Evolutionary conservation across 768 basidiomycete species (phyloP).

Genomic region (Kwoniella pini): DNA sequence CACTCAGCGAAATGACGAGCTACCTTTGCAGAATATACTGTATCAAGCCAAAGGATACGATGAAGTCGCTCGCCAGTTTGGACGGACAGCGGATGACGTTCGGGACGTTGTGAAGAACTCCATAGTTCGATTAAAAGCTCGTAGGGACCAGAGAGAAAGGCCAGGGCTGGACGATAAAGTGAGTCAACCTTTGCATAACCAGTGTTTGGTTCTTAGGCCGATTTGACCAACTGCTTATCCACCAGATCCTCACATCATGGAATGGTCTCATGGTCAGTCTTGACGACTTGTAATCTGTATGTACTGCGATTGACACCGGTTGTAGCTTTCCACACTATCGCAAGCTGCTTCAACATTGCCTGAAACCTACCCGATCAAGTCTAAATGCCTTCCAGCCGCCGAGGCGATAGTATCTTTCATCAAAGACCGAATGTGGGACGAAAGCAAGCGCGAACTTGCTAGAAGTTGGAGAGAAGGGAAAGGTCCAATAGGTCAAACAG

Average conservation of each 20-base stretch:
- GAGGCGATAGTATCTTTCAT: conserved; percentile 35
- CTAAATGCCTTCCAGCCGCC: conserved; percentile 19
- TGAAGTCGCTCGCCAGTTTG: conserved; percentile 25
- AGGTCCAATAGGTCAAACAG: conserved; percentile 56
- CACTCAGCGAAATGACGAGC: conserved; percentile 54
- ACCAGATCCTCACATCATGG: conserved; percentile 55
- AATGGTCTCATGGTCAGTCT: conserved; percentile 57
- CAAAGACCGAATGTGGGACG: conserved; percentile 39
- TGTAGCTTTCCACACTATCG: conserved; percentile 39
- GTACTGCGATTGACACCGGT: neutral
- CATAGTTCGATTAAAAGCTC: no score
- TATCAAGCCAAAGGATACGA: conserved; percentile 26
- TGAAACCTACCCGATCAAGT: conserved; percentile 27
- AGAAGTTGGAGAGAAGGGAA: conserved; percentile 56
- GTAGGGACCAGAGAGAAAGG: conserved; percentile 54
- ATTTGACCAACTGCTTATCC: neutral
- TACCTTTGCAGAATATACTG: conserved; percentile 46
- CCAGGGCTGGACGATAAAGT: conserved; percentile 58
- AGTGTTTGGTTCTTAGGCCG: neutral
- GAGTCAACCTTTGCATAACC: neutral
- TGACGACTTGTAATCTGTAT: neutral
- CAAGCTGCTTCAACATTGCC: conserved; percentile 32
- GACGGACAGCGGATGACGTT: no score
- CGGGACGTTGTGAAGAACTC: conserved; percentile 35
- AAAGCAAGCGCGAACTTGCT: conserved; percentile 37